These are phyloP conservation scores for Pseudophaeomoniella oleicola DNA, from an alignment of 2,329 filamentous ascomycete genomes.

Conservation along the genomic window DNA sequence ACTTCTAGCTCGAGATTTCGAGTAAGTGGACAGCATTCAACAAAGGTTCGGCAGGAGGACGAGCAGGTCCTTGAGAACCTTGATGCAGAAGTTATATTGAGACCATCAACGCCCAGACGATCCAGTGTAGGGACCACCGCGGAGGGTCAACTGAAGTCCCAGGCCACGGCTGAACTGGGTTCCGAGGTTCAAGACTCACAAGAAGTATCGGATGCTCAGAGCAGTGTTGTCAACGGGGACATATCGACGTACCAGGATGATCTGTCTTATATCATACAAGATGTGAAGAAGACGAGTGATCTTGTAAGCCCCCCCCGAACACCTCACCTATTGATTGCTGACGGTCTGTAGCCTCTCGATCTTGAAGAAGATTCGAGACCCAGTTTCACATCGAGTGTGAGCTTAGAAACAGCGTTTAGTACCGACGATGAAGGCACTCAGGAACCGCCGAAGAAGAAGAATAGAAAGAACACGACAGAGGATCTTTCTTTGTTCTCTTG, in stretches of 20 bases:
- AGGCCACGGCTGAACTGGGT: not conserved
- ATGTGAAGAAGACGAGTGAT: conserved; percentile 29
- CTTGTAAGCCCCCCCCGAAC: too few species aligned
- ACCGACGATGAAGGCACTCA: conserved; percentile 1
- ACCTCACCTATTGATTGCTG: too few species aligned
- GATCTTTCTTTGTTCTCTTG: conserved; percentile 31
- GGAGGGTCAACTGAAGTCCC: too few species aligned
- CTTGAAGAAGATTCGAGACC: conserved; percentile 1
- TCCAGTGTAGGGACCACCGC: too few species aligned
- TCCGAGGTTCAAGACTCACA: not conserved
- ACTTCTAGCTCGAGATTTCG: conserved; percentile 42
- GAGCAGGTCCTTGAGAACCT: too few species aligned
- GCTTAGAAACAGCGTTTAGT: not conserved
- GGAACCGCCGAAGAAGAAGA: conserved; percentile 1
- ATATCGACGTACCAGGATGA: conserved; percentile 41
- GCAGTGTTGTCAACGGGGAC: too few species aligned
- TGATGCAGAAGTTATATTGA: too few species aligned
- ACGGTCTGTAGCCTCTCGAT: too few species aligned
- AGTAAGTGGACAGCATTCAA: conserved; percentile 16
- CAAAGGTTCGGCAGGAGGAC: too few species aligned
- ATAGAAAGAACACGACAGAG: conserved; percentile 18
- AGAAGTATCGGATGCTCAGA: not conserved
- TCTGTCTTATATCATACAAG: conserved; percentile 49
- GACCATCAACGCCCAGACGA: too few species aligned
- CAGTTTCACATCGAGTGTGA: not conserved